Evolutionary conservation across 2,329 filamentous ascomycete genomes (phyloP), one percentile per base, ranked within the genome.

Genomic region (Phaeomoniella chlamydospora): DNA sequence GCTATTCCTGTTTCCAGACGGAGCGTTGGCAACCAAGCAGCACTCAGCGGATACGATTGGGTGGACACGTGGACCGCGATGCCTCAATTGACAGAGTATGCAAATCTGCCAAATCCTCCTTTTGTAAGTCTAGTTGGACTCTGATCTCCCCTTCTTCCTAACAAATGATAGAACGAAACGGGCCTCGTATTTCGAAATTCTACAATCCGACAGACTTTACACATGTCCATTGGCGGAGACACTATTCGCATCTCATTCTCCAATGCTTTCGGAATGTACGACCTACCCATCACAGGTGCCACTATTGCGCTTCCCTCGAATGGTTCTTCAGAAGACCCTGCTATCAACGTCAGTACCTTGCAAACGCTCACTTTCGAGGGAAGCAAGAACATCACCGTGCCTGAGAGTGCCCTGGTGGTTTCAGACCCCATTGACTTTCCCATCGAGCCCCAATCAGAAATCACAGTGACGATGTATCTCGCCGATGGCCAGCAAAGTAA

Each of bases 151-250:
- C 33, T 29, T 13, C 36, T 34, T 37, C 49, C 31, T 48, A 38
- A 41, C 33, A 14, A 6, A 18, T 35, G 3, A n/a, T 40, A 74
- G 69, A 74, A 74, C 49, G 56, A 59, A 40, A 64, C 61, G 2
- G 57, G 59, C 9, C 50, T 59, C n/a, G 65, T 74, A 4, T 77
- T 80, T 49, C 55, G 58, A 32, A 70, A 79, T 45, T 67, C 72
- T 2, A 80, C 77, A 0, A 64, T 81, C 42, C 73, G 77, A 2
- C 77, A 81, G 52, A 80, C 76, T 0, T 50, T 80, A 11, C 70
- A 74, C 43, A 58, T 76, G 44, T 72, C 73, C 5, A 61, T 76
- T 3, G 65, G 62, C 2, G 66, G 69, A 3, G 55, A 65, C 2
- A 63, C 70, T 15, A 64, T 80, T 41, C 71, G 77, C 6, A 54